Evolutionary conservation across 192 early-diverging fungal species (phyloP).

Genomic region (Diversispora eburnea): DNA sequence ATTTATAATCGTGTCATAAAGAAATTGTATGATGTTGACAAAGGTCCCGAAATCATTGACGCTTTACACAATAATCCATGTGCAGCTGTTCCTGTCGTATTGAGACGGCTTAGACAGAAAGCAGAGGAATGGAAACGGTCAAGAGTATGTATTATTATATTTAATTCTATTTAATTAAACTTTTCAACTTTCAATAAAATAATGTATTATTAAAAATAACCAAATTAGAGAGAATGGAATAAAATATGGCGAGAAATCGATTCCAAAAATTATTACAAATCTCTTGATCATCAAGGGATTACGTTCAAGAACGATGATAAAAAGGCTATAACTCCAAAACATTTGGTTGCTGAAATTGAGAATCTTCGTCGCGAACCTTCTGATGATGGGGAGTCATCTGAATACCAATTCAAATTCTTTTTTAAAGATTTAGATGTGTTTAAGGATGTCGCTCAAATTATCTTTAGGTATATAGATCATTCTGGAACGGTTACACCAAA

Average conservation of each 20-base stretch:
- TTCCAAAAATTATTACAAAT: conserved; percentile 88
- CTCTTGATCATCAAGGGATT: conserved; percentile 93
- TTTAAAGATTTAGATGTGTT: conserved; percentile 76
- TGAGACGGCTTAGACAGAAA: conserved; percentile 95
- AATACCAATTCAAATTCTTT: conserved; percentile 78
- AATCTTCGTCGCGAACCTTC: conserved; percentile 65
- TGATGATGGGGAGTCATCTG: conserved; percentile 31
- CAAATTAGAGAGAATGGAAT: conserved; percentile 82
- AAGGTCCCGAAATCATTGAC: conserved; percentile 87
- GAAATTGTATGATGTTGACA: conserved; percentile 88
- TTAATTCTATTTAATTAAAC: background rate
- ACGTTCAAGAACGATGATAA: conserved; percentile 86
- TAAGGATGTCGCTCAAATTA: conserved; percentile 70
- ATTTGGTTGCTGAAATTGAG: conserved; percentile 84
- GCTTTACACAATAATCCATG: conserved; percentile 88
- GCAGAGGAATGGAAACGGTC: conserved; percentile 97
- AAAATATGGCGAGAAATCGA: conserved; percentile 97
- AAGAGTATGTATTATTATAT: conserved; percentile 46
- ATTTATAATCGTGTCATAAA: conserved; percentile 92
- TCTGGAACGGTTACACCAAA: conserved; percentile 44
- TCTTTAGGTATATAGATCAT: conserved; percentile 71
- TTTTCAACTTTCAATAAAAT: background rate
- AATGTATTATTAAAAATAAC: background rate
- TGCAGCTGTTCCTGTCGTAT: conserved; percentile 87
- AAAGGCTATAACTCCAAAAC: conserved; percentile 73